These are phyloP conservation scores for Austroboletus niveus DNA, from an alignment of 1,284 basidiomycete species.

Conservation along the genomic window DNA sequence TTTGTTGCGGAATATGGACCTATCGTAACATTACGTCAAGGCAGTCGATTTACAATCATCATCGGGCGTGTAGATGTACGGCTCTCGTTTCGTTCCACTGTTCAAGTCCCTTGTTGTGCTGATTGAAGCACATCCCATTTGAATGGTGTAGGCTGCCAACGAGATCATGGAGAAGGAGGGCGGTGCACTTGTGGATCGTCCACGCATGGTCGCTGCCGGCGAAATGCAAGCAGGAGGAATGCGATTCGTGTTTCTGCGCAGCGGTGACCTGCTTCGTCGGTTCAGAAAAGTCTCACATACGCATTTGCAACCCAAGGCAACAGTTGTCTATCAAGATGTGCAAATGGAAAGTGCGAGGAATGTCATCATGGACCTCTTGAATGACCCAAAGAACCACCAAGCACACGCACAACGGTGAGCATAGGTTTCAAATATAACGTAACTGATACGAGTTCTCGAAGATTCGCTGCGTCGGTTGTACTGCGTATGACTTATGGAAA, in stretches of 20 bases:
- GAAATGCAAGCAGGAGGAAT: constrained; percentile 26
- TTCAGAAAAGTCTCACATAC: constrained; percentile 35
- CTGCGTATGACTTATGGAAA: constrained; percentile 67
- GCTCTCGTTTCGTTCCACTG: background rate
- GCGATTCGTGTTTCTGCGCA: constrained; percentile 21
- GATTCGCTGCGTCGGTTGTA: constrained; percentile 62
- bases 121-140: no score
- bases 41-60: constrained; percentile 26
- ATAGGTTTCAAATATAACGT: background rate
- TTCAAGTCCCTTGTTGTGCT: no score
- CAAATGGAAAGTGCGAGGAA: constrained; percentile 36
- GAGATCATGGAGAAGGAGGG: constrained; percentile 40
- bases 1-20: constrained; percentile 36
- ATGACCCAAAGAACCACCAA: constrained; percentile 35
- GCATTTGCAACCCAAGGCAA: constrained; percentile 37
- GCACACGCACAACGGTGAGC: constrained; percentile 33
- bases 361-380: constrained; percentile 39
- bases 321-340: constrained; percentile 32
- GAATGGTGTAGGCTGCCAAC: constrained; percentile 16
- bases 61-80: constrained; percentile 35
- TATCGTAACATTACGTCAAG: constrained; percentile 29
- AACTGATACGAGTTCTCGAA: constrained; percentile 21
- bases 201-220: constrained; percentile 27
- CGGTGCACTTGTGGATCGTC: constrained; percentile 31
- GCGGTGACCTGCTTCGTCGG: constrained; percentile 31